A percentile compares a stretch with the other conserved stretches of the same genome.
phyloP scores from a whole-genome alignment of 805 yeast species.

The Wickerhamiella parazyma region DNA sequence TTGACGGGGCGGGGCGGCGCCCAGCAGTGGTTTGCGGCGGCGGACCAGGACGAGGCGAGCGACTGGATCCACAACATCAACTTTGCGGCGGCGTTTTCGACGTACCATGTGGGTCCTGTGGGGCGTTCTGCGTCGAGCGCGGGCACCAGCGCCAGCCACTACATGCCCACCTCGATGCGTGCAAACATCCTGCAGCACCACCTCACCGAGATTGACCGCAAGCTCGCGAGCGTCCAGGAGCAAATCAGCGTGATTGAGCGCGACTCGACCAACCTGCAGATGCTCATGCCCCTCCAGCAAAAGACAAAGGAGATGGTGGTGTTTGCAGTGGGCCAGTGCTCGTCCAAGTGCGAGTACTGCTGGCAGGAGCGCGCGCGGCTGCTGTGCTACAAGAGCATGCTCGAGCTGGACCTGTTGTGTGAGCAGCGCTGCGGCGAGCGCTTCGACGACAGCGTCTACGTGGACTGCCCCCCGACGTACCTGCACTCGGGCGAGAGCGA shows the following conservation, averaged over 20 bases:
- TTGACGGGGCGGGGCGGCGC: conserved; percentile 23
- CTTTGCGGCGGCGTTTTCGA: conserved; percentile 35
- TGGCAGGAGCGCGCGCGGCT: conserved; percentile 40
- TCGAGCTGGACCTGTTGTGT: conserved; percentile 22
- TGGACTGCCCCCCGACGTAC: background rate
- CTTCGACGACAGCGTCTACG: background rate
- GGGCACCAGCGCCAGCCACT: background rate
- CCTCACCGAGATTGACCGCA: conserved; percentile 26
- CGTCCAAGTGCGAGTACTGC: conserved; percentile 43
- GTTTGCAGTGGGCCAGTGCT: conserved; percentile 33
- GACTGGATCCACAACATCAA: conserved; percentile 50
- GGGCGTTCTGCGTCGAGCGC: background rate
- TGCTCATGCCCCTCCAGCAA: conserved; percentile 41
- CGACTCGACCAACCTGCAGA: conserved; percentile 29
- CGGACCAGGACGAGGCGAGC: conserved; percentile 33
- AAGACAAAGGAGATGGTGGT: conserved; percentile 39
- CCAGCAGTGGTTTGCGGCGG: conserved; percentile 32
- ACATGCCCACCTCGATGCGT: conserved; percentile 16
- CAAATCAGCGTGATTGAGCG: conserved; percentile 30
- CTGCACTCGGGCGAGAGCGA: background rate
- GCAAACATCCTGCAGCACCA: conserved; percentile 21
- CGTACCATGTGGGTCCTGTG: conserved; percentile 25
- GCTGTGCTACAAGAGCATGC: conserved; percentile 29
- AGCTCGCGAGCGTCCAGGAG: conserved; percentile 22
- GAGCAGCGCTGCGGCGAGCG: conserved; percentile 7